These are phyloP conservation scores for Choanephora cucurbitarum DNA, from an alignment of 371 early-diverging fungal genomes.

Conservation along the genomic window DNA sequence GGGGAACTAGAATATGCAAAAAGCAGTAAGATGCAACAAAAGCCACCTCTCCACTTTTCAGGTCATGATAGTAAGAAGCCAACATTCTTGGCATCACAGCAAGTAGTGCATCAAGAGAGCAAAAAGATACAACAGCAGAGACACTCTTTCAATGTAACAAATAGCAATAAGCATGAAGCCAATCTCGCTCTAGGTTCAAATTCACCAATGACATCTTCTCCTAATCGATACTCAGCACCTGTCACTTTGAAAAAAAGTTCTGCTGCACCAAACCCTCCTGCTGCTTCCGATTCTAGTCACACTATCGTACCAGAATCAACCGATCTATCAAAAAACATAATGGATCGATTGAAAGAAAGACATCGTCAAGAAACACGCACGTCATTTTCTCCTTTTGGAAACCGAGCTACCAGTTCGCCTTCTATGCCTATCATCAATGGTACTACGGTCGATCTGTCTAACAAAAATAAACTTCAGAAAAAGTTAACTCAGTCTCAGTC, in stretches of 20 bases:
- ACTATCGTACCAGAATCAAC: neutral
- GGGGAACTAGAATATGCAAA: neutral
- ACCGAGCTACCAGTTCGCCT: slow-evolving; percentile 15
- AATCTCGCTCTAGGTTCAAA: neutral
- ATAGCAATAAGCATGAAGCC: neutral
- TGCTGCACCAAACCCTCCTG: slow-evolving; percentile 2
- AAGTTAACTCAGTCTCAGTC: slow-evolving; percentile 19
- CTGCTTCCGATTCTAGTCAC: slow-evolving; percentile 6
- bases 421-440: slow-evolving; percentile 22
- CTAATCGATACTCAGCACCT: slow-evolving; percentile 1
- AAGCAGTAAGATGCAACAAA: neutral
- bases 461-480: neutral
- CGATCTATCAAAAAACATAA: slow-evolving; percentile 10
- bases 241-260: neutral
- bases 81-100: neutral
- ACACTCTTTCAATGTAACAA: neutral
- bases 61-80: neutral
- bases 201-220: neutral
- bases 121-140: neutral
- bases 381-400: slow-evolving; percentile 14
- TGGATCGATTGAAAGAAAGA: slow-evolving; percentile 35
- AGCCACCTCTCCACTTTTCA: neutral
- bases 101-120: neutral
- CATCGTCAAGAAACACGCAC: slow-evolving; percentile 27
- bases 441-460: neutral